Conservation (phyloP, 169 alveolate genomes). For the Babesia bovis region DNA sequence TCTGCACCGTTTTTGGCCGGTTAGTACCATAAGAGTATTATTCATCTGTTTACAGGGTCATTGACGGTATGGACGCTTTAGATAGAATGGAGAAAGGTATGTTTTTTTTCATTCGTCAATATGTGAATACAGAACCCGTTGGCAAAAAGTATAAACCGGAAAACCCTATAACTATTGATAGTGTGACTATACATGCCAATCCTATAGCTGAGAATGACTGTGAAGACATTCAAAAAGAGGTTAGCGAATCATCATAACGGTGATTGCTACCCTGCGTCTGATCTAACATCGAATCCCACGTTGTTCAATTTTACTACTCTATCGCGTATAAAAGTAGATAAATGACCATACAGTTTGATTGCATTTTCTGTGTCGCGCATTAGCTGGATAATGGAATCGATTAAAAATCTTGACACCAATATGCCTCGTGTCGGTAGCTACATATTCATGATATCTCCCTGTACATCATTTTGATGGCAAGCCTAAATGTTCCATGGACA, state of each 20-base stretch:
- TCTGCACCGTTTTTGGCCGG: slow-evolving; percentile 89
- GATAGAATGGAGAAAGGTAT: slow-evolving; percentile 85
- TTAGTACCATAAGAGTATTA: neutral
- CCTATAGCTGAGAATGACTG: slow-evolving; percentile 87
- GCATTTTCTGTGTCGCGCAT: no score
- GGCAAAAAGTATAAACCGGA: slow-evolving; percentile 82
- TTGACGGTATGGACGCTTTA: slow-evolving; percentile 90
- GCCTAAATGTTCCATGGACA: neutral
- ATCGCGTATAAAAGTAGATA: no score
- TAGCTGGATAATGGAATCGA: no score
- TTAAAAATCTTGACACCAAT: no score
- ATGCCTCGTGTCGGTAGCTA: no score
- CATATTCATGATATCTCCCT: no score
- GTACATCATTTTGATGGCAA: no score
- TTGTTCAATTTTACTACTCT: no score
- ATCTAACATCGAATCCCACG: no score
- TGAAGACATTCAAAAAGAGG: neutral
- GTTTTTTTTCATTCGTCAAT: no score
- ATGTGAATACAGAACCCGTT: slow-evolving; percentile 71
- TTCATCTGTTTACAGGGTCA: slow-evolving; percentile 66
- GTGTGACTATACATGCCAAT: slow-evolving; percentile 84
- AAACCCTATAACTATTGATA: slow-evolving; percentile 76
- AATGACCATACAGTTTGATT: no score
- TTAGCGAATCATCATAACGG: neutral
- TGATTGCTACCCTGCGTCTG: no score